Percentiles rank a stretch among this genome's conserved stretches.
These are phyloP conservation scores for Colletotrichum plurivorum DNA, from an alignment of 2,329 filamentous ascomycete genomes.

Conservation along the genomic window DNA sequence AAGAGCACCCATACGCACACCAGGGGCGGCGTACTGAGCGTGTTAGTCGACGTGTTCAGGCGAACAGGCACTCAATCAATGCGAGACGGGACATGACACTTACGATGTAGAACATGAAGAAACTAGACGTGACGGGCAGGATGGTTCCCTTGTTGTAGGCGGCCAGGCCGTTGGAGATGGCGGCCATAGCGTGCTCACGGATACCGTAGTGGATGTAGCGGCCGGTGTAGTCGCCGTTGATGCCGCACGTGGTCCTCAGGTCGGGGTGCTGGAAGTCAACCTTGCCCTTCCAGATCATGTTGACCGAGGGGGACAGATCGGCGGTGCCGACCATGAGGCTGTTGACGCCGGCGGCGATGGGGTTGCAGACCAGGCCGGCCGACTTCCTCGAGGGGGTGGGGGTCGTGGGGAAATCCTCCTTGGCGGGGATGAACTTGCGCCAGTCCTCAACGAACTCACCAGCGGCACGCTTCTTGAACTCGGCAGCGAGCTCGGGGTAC, in stretches of 20 bases:
- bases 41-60: constrained; percentile 2
- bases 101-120: constrained; percentile 75
- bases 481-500: constrained; percentile 63
- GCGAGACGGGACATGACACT: constrained; percentile 15
- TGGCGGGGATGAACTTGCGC: constrained; percentile 62
- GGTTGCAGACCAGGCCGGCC: constrained; percentile 63
- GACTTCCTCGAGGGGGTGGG: constrained; percentile 66
- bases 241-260: constrained; percentile 58
- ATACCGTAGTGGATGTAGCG: constrained; percentile 74
- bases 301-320: constrained; percentile 66
- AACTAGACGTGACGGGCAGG: constrained; percentile 70
- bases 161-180: constrained; percentile 71
- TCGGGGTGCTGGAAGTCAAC: constrained; percentile 63
- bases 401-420: constrained; percentile 58
- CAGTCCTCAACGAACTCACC: constrained; percentile 64
- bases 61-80: background rate
- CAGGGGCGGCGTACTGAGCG: constrained; percentile 65
- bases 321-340: constrained; percentile 69
- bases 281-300: constrained; percentile 69
- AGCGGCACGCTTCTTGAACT: constrained; percentile 62
- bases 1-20: constrained; percentile 73
- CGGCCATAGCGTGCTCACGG: constrained; percentile 73
- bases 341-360: constrained; percentile 61
- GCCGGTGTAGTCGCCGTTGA: constrained; percentile 68
- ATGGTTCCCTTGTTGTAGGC: constrained; percentile 69